Percentiles rank a stretch among this genome's conserved stretches.
Conservation (phyloP, 2,329 filamentous ascomycete genomes). For the Penicillium fuscoglaucum region DNA sequence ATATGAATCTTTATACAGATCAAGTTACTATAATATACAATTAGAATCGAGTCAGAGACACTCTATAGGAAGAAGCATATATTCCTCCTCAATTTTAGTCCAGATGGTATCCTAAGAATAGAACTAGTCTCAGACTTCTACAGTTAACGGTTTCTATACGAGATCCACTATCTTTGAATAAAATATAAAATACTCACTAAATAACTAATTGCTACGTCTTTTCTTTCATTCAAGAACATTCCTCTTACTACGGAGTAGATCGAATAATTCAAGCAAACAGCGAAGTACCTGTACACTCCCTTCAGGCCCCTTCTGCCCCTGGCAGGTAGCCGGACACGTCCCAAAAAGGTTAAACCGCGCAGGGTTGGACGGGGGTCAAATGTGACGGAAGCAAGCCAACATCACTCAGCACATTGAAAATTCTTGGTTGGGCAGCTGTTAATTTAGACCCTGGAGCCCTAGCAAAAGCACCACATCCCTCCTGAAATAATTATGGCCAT, state of each 20-base stretch:
- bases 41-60: background rate
- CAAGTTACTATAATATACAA: background rate
- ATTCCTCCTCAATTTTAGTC: background rate
- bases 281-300: background rate
- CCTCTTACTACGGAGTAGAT: too few species aligned
- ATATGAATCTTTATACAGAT: too few species aligned
- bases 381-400: constrained; percentile 7
- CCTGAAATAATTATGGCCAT: background rate
- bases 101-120: constrained; percentile 1
- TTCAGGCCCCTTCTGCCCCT: constrained; percentile 3
- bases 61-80: too few species aligned
- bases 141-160: background rate
- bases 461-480: background rate
- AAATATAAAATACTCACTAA: background rate
- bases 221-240: background rate
- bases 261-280: background rate
- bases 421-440: background rate
- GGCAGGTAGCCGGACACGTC: constrained; percentile 7
- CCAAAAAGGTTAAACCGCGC: constrained; percentile 6
- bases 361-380: constrained; percentile 1
- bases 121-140: constrained; percentile 1
- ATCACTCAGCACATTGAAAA: background rate
- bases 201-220: background rate
- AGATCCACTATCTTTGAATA: constrained; percentile 2
- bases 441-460: background rate